Evolutionary conservation across 495 filamentous ascomycete genomes (phyloP).

Genomic region (Margaritispora aquatica): DNA sequence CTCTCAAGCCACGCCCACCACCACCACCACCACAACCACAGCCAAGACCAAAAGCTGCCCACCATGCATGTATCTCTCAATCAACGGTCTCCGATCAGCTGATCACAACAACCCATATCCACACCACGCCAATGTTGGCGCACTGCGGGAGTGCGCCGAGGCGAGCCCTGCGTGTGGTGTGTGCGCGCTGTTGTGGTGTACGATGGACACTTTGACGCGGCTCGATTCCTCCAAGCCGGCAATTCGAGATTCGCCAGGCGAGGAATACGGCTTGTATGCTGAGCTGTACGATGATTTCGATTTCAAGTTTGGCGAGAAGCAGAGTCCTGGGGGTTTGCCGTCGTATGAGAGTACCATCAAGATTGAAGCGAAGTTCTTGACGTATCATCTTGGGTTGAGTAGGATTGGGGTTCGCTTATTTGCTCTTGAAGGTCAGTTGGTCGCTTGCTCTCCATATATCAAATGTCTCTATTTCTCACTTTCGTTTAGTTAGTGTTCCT

Average conservation of each 20-base stretch:
- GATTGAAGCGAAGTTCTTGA: not conserved
- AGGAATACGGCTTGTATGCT: not conserved
- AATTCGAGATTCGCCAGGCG: not conserved
- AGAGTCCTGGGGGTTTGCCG: not conserved
- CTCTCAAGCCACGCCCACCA: too few species aligned
- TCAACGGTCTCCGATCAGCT: not conserved
- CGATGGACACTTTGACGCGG: not conserved
- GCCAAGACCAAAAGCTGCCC: not conserved
- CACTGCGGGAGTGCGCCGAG: not conserved
- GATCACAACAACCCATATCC: not conserved
- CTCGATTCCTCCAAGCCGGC: not conserved
- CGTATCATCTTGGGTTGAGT: not conserved
- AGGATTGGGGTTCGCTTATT: not conserved
- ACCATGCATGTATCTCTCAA: not conserved
- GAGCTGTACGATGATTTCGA: conserved; percentile 1
- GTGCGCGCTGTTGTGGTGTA: not conserved
- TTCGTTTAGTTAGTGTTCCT: too few species aligned
- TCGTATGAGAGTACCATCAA: conserved; percentile 1
- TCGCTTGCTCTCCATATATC: too few species aligned
- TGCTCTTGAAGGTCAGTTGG: not conserved
- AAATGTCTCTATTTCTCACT: too few species aligned
- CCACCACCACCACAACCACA: too few species aligned
- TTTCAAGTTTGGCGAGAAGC: not conserved
- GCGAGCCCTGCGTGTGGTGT: not conserved
- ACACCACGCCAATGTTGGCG: not conserved